Evolutionary conservation across 306 rosid species (phyloP).

Genomic region (Quercus agrifolia): DNA sequence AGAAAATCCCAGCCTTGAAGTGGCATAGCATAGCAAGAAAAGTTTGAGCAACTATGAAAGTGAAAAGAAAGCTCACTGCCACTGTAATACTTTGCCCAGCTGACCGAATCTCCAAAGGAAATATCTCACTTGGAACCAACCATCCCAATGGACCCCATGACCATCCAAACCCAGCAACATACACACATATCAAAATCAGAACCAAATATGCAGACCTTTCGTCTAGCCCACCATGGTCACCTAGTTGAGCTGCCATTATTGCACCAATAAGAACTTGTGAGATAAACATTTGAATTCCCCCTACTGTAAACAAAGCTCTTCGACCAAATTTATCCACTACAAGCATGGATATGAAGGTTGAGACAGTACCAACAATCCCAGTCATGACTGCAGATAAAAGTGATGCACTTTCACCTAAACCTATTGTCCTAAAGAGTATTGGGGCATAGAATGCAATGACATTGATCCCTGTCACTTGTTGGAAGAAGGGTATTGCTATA

Average conservation of each 20-base stretch:
- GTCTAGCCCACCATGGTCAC: conserved; percentile 36
- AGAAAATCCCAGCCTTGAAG: conserved; percentile 38
- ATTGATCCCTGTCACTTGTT: conserved; percentile 54
- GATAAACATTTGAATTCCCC: conserved; percentile 41
- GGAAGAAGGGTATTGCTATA: conserved; percentile 48
- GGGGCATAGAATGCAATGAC: conserved; percentile 55
- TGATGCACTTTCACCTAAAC: conserved; percentile 47
- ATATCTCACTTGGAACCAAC: conserved; percentile 49
- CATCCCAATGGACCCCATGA: conserved; percentile 50
- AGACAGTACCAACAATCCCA: conserved; percentile 33
- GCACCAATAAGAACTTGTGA: conserved; percentile 34
- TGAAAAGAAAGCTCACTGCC: conserved; percentile 48
- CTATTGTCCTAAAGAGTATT: conserved; percentile 40
- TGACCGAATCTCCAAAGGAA: conserved; percentile 39
- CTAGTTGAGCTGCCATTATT: conserved; percentile 29
- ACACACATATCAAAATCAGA: conserved; percentile 32
- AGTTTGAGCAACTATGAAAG: conserved; percentile 41
- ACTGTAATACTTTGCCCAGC: conserved; percentile 46
- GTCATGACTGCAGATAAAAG: conserved; percentile 43
- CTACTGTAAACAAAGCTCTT: conserved; percentile 34
- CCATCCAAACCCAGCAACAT: conserved; percentile 46
- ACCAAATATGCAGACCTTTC: conserved; percentile 35
- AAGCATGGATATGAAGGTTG: conserved; percentile 50
- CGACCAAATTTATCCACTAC: conserved; percentile 46
- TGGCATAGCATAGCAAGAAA: conserved; percentile 49